phyloP scores from a whole-genome alignment of 208 protist genomes.

The Leishmania amazonensis region DNA sequence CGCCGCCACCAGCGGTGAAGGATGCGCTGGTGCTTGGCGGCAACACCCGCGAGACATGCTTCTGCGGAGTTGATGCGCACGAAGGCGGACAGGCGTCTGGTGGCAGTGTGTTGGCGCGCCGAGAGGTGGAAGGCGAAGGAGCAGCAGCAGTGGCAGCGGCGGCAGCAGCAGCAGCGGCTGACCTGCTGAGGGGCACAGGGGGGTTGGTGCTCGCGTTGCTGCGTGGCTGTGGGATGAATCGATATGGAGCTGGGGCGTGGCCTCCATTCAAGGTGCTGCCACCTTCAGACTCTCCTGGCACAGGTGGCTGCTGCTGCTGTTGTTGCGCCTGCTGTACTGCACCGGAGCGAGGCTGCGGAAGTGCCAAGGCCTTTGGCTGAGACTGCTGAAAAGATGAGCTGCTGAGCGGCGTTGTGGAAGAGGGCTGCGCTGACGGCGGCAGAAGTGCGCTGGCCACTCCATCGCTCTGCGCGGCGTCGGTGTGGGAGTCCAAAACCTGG shows the following conservation, averaged over 20 bases:
- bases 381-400: neutral
- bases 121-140: neutral
- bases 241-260: neutral
- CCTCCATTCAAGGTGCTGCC: neutral
- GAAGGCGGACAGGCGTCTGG: neutral
- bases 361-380: neutral
- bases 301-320: slow-evolving; percentile 1
- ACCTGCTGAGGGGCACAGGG: neutral
- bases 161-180: neutral
- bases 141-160: neutral
- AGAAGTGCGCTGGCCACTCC: neutral
- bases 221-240: slow-evolving; percentile 11
- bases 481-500: neutral
- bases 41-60: neutral
- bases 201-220: neutral
- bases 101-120: slow-evolving; percentile 2
- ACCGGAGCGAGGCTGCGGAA: slow-evolving; percentile 9
- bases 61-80: neutral
- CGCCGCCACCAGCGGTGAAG: slow-evolving; percentile 3
- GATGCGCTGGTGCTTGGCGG: neutral
- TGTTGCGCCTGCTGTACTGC: neutral
- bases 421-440: neutral
- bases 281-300: neutral
- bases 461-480: neutral
- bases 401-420: neutral